phyloP scores from a whole-genome alignment of 345 rosid genomes.

The Eucalyptus microcorys region DNA sequence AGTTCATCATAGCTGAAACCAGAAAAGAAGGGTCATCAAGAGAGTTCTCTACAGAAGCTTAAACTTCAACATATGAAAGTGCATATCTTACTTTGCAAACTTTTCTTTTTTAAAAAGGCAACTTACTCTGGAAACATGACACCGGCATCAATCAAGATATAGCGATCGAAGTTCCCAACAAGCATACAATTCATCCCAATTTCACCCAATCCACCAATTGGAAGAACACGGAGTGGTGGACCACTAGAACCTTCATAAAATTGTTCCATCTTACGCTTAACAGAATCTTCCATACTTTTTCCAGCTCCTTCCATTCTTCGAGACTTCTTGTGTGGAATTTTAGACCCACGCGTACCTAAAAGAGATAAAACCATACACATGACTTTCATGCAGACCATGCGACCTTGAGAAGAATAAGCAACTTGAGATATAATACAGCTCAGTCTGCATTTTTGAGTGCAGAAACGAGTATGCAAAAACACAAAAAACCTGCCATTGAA shows the following conservation, averaged over 20 bases:
- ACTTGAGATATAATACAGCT: background rate
- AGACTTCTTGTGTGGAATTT: conserved; percentile 38
- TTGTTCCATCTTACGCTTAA: conserved; percentile 90
- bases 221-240: conserved; percentile 92
- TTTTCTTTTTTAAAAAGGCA: background rate
- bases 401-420: background rate
- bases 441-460: background rate
- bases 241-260: conserved; percentile 90
- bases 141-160: conserved; percentile 89
- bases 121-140: conserved; percentile 99
- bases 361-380: background rate
- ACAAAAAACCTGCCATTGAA: background rate
- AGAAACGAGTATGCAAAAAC: background rate
- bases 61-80: background rate
- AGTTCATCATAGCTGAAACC: conserved; percentile 77
- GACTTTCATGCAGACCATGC: background rate
- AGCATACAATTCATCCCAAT: conserved; percentile 99
- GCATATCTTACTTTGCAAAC: background rate
- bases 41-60: background rate
- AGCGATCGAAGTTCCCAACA: conserved; percentile 89
- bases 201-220: conserved; percentile 97
- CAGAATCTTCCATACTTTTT: conserved; percentile 95
- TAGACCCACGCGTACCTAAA: conserved; percentile 34
- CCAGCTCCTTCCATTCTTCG: conserved; percentile 69
- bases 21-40: background rate